Conservation (phyloP, 2,329 filamentous ascomycete genomes). For the Phaeomoniella chlamydospora region DNA sequence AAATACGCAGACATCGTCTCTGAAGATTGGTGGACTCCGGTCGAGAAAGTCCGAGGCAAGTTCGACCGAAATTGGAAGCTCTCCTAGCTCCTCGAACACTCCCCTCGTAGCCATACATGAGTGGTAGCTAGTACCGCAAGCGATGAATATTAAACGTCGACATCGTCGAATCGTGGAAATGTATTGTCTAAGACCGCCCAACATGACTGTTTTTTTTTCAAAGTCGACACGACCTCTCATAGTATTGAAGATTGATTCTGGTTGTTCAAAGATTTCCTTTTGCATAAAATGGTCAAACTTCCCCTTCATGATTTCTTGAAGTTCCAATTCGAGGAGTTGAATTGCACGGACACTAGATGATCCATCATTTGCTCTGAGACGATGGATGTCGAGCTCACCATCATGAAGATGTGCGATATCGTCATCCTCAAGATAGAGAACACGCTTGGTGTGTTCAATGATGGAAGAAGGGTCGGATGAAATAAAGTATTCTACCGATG, state of each 20-base stretch:
- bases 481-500: slow-evolving; percentile 98
- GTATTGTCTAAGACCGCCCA: slow-evolving; percentile 91
- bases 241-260: slow-evolving; percentile 97
- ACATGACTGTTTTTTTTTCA: slow-evolving; percentile 84
- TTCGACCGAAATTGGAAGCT: slow-evolving; percentile 95
- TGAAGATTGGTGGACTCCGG: slow-evolving; percentile 92
- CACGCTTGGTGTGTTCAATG: slow-evolving; percentile 99
- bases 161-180: slow-evolving; percentile 93
- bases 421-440: slow-evolving; percentile 98
- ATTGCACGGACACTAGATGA: slow-evolving; percentile 95
- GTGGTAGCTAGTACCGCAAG: slow-evolving; percentile 95
- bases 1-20: slow-evolving; percentile 97
- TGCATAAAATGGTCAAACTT: slow-evolving; percentile 99
- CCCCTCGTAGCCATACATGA: slow-evolving; percentile 99
- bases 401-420: slow-evolving; percentile 99
- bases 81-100: slow-evolving; percentile 91
- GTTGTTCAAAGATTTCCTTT: slow-evolving; percentile 99
- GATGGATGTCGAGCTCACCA: slow-evolving; percentile 96
- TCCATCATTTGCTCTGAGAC: slow-evolving; percentile 90
- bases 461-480: slow-evolving; percentile 97
- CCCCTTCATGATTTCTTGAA: slow-evolving; percentile 99
- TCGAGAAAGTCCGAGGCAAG: slow-evolving; percentile 97
- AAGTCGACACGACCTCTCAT: slow-evolving; percentile 97
- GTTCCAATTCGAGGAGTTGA: slow-evolving; percentile 95
- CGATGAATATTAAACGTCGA: slow-evolving; percentile 96